These are phyloP conservation scores for Pyrenochaeta sp. DNA, from an alignment of 2,329 filamentous ascomycete species.

Conservation along the genomic window DNA sequence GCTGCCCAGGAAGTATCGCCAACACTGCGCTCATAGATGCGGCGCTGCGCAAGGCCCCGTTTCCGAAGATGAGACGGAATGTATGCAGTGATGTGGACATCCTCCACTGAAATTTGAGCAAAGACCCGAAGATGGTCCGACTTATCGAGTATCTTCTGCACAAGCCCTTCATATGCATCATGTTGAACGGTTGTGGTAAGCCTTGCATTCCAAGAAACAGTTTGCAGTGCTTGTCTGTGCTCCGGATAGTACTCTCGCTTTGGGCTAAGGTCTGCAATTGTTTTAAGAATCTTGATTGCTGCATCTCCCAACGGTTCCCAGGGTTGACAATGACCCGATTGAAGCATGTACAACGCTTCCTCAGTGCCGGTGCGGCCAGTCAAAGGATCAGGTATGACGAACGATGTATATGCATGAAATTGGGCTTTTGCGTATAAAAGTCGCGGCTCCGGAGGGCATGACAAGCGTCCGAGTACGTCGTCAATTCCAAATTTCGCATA, in stretches of 20 bases:
- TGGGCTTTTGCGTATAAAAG: conserved; percentile 66
- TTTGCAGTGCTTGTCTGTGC: conserved; percentile 52
- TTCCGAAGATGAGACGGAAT: conserved; percentile 21
- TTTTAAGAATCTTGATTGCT: conserved; percentile 19
- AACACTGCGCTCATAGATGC: conserved; percentile 17
- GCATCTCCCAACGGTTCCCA: conserved; percentile 16
- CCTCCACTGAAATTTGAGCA: conserved; percentile 15
- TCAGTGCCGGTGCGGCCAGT: conserved; percentile 62
- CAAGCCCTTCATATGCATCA: conserved; percentile 25
- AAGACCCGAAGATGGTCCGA: conserved; percentile 20
- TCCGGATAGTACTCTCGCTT: conserved; percentile 55
- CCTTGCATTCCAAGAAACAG: conserved; percentile 50
- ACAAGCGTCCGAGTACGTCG: conserved; percentile 60
- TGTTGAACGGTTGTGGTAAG: conserved; percentile 44
- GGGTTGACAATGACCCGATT: conserved; percentile 56
- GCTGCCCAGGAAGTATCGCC: conserved; percentile 1
- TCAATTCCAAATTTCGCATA: conserved; percentile 64
- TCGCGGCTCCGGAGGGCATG: conserved; percentile 63
- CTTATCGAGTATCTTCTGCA: conserved; percentile 21
- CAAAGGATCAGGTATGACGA: conserved; percentile 59
- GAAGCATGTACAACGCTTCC: conserved; percentile 58
- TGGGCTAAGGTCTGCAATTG: conserved; percentile 44
- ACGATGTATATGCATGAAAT: conserved; percentile 63
- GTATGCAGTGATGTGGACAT: conserved; percentile 4
- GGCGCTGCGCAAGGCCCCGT: conserved; percentile 16